These are phyloP conservation scores for Diaporthe sp. DNA, from an alignment of 2,329 filamentous ascomycete genomes.

Conservation along the genomic window DNA sequence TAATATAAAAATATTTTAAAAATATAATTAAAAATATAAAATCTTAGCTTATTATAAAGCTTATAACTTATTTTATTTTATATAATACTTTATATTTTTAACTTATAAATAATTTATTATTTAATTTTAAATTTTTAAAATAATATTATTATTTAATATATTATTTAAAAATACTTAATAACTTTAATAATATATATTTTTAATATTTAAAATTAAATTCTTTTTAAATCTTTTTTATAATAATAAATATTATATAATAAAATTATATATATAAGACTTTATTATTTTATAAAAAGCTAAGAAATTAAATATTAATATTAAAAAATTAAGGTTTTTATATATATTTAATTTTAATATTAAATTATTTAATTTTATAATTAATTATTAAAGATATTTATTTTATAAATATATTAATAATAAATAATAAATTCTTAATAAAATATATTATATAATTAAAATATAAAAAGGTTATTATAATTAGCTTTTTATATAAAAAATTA, in stretches of 20 bases:
- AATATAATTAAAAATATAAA: not conserved
- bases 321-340: not conserved
- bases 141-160: not conserved
- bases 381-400: not conserved
- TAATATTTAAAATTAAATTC: not conserved
- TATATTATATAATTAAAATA: not conserved
- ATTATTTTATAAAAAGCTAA: not conserved
- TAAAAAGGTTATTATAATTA: not conserved
- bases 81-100: not conserved
- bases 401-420: not conserved
- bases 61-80: not conserved
- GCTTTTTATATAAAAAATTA: not conserved
- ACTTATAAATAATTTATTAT: not conserved
- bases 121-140: not conserved
- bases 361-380: not conserved
- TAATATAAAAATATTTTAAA: not conserved
- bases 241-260: constrained; percentile 6
- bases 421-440: not conserved
- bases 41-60: not conserved
- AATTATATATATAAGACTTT: not conserved
- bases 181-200: not conserved
- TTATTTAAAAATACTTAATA: not conserved
- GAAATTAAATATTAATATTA: not conserved
- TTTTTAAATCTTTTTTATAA: not conserved
- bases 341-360: not conserved